phyloP scores from a whole-genome alignment of 2,329 filamentous ascomycete species.

The Myriosclerotinia duriaeana region DNA sequence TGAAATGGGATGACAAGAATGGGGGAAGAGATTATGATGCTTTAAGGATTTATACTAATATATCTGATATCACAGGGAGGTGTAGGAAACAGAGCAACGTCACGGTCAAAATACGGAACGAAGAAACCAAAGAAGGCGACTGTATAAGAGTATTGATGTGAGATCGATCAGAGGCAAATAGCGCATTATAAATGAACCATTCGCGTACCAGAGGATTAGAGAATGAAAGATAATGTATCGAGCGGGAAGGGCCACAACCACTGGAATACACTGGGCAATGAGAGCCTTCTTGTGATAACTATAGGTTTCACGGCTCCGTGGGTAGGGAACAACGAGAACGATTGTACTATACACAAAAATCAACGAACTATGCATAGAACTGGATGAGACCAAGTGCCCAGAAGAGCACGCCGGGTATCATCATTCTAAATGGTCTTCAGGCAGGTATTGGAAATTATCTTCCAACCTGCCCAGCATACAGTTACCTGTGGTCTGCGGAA shows the following conservation, averaged over 20 bases:
- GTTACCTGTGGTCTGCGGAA: background rate
- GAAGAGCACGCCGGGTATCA: background rate
- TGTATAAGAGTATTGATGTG: slow-evolving; percentile 14
- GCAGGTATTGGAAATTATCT: background rate
- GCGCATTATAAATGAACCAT: background rate
- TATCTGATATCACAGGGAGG: slow-evolving; percentile 63
- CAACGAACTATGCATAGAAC: slow-evolving; percentile 4
- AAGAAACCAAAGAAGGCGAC: slow-evolving; percentile 91
- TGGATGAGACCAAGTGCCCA: slow-evolving; percentile 6
- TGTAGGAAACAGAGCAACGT: slow-evolving; percentile 79
- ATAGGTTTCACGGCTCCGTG: background rate
- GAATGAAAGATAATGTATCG: background rate
- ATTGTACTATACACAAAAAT: slow-evolving; percentile 19
- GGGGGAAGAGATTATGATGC: background rate
- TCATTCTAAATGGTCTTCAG: background rate
- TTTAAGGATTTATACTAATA: slow-evolving; percentile 34
- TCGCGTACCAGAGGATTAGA: background rate
- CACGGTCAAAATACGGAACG: slow-evolving; percentile 94
- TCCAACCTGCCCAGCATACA: background rate
- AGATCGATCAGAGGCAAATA: slow-evolving; percentile 16
- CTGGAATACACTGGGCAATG: background rate
- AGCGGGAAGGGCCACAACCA: background rate
- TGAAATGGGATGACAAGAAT: background rate
- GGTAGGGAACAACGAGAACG: background rate
- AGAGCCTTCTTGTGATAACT: background rate